Evolutionary conservation across 2,329 filamentous ascomycete genomes (phyloP).

Genomic region (Cadophora sp.): DNA sequence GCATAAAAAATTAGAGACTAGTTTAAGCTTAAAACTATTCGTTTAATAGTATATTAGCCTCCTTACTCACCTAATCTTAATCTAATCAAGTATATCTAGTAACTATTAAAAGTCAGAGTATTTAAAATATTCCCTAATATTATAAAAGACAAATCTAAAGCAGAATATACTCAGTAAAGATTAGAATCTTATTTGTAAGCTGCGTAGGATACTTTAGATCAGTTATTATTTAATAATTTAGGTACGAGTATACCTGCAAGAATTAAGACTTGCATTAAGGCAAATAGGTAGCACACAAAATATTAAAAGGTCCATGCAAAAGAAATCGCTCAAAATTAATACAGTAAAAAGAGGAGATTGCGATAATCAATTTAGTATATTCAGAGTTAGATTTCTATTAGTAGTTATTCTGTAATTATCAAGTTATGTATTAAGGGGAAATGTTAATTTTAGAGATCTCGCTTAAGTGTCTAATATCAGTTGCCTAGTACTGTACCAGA

Average conservation of each 20-base stretch:
- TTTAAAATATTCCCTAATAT: conserved; percentile 20
- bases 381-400: neutral
- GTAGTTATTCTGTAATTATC: neutral
- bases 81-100: conserved; percentile 19
- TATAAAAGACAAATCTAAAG: conserved; percentile 18
- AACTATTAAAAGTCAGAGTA: conserved; percentile 1
- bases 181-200: conserved; percentile 23
- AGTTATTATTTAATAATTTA: conserved; percentile 20
- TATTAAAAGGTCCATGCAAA: neutral
- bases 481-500: no score
- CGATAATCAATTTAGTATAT: neutral
- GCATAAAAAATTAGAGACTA: no score
- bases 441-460: neutral
- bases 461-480: no score
- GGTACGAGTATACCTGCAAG: conserved; percentile 17
- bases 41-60: no score
- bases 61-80: no score
- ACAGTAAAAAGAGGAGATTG: neutral
- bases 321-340: neutral
- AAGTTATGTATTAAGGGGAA: neutral
- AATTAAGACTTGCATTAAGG: conserved; percentile 17
- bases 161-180: conserved; percentile 19
- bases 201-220: conserved; percentile 22
- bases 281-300: conserved; percentile 23
- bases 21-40: no score